Percentiles rank a stretch among this genome's conserved stretches.
Conservation (phyloP, 2,329 filamentous ascomycete species). For the Plenodomus biglobosus region DNA sequence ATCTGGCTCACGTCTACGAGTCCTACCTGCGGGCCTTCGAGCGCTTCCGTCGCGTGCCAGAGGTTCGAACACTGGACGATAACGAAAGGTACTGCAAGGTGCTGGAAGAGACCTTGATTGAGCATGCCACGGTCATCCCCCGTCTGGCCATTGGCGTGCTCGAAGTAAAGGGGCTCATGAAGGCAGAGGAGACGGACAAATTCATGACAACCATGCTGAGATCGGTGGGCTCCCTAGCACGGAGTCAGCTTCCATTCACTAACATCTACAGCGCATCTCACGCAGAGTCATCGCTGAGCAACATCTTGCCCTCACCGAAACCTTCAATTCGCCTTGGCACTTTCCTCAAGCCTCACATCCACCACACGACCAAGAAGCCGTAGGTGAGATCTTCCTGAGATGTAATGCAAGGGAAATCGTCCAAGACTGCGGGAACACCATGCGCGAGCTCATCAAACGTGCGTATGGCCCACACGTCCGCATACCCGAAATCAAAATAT, state of each 20-base stretch:
- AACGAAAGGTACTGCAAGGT: slow-evolving; percentile 85
- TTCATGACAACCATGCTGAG: slow-evolving; percentile 94
- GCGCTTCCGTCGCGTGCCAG: slow-evolving; percentile 76
- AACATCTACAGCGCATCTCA: slow-evolving; percentile 71
- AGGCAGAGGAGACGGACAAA: slow-evolving; percentile 76
- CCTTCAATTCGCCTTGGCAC: slow-evolving; percentile 87
- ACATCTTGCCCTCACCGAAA: slow-evolving; percentile 91
- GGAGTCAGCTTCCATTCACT: not conserved
- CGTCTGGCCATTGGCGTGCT: slow-evolving; percentile 92
- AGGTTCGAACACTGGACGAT: slow-evolving; percentile 82
- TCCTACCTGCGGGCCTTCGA: slow-evolving; percentile 98
- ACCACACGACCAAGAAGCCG: slow-evolving; percentile 72
- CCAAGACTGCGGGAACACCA: slow-evolving; percentile 74
- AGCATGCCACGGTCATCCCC: slow-evolving; percentile 91
- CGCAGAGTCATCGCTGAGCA: slow-evolving; percentile 96
- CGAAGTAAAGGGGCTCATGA: slow-evolving; percentile 82
- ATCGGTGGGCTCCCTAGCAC: slow-evolving; percentile 64
- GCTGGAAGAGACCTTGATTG: slow-evolving; percentile 75
- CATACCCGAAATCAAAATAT: slow-evolving; percentile 79
- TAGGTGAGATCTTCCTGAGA: slow-evolving; percentile 92
- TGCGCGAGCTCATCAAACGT: slow-evolving; percentile 71
- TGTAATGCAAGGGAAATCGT: slow-evolving; percentile 91
- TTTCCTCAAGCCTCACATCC: slow-evolving; percentile 70
- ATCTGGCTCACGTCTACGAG: slow-evolving; percentile 94
- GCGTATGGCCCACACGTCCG: slow-evolving; percentile 71